Evolutionary conservation across 345 rosid species (phyloP).

Genomic region (Euclidium syriacum): DNA sequence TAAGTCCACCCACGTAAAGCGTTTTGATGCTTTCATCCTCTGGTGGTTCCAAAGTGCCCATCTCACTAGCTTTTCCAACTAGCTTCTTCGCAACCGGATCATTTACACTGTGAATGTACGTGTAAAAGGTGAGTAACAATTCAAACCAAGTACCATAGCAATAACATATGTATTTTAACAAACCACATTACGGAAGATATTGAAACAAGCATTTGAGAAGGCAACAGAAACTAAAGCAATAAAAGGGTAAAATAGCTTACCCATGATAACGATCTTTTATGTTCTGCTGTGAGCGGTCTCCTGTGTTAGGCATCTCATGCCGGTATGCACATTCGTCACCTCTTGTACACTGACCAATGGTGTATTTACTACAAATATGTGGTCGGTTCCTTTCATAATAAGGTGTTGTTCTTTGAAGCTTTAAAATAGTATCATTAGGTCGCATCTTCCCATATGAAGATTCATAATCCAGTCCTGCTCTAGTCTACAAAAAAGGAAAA

Average conservation of each 20-base stretch:
- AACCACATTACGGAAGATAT: not conserved
- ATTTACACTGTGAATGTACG: slow-evolving; percentile 65
- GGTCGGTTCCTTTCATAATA: slow-evolving; percentile 90
- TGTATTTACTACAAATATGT: slow-evolving; percentile 91
- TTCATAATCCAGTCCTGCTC: slow-evolving; percentile 95
- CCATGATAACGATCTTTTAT: slow-evolving; percentile 96
- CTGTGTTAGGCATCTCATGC: slow-evolving; percentile 95
- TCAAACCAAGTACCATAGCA: not conserved
- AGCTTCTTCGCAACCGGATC: slow-evolving; percentile 93
- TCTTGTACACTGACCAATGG: slow-evolving; percentile 92
- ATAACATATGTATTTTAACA: not conserved
- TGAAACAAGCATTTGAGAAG: not conserved
- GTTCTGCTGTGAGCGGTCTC: slow-evolving; percentile 93
- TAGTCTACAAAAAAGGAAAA: slow-evolving; percentile 48
- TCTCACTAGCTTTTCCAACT: slow-evolving; percentile 92
- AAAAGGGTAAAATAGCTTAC: slow-evolving; percentile 41
- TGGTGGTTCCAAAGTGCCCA: slow-evolving; percentile 89
- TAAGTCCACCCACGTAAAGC: slow-evolving; percentile 86
- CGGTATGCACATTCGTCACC: slow-evolving; percentile 95
- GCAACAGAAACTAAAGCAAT: not conserved
- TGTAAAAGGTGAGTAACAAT: not conserved
- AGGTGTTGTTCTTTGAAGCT: slow-evolving; percentile 92
- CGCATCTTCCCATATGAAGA: slow-evolving; percentile 87
- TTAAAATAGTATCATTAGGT: slow-evolving; percentile 81
- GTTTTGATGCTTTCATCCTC: slow-evolving; percentile 92